Percentiles rank a stretch among this genome's conserved stretches.
Conservation (phyloP, 139 green algal genomes). For the Ettlia oleoabundans region DNA sequence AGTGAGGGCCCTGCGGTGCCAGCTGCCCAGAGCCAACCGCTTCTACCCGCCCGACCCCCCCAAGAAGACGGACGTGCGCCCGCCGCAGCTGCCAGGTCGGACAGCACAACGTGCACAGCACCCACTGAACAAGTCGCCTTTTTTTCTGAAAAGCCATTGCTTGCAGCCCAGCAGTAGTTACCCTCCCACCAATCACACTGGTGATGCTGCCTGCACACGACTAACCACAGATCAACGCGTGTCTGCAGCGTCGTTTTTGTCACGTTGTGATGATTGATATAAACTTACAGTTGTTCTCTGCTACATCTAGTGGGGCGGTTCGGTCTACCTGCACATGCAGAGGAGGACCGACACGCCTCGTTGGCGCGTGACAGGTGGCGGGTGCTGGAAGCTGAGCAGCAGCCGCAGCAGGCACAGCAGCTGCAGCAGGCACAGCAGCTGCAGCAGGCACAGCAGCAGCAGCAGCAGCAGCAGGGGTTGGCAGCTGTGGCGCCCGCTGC, state of each 20-base stretch:
- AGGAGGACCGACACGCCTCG: constrained; percentile 21
- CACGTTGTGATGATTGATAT: neutral
- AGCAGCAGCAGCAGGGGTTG: neutral
- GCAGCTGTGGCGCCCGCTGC: neutral
- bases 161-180: neutral
- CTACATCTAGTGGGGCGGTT: neutral
- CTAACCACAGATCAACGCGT: no score
- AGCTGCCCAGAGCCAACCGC: constrained; percentile 76
- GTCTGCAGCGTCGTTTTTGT: neutral
- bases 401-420: constrained; percentile 5
- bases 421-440: constrained; percentile 1
- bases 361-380: constrained; percentile 58
- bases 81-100: constrained; percentile 33
- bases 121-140: no score
- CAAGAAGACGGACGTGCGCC: constrained; percentile 39
- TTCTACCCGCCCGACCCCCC: constrained; percentile 77
- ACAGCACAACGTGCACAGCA: no score
- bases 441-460: neutral
- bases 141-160: no score
- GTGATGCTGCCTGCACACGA: no score
- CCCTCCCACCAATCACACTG: neutral
- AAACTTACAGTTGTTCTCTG: no score
- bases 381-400: constrained; percentile 34
- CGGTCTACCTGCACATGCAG: neutral
- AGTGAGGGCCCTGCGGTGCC: constrained; percentile 80